These are phyloP conservation scores for Avena sativa DNA, from an alignment of 176 grass and related monocot genomes.

Conservation along the genomic window DNA sequence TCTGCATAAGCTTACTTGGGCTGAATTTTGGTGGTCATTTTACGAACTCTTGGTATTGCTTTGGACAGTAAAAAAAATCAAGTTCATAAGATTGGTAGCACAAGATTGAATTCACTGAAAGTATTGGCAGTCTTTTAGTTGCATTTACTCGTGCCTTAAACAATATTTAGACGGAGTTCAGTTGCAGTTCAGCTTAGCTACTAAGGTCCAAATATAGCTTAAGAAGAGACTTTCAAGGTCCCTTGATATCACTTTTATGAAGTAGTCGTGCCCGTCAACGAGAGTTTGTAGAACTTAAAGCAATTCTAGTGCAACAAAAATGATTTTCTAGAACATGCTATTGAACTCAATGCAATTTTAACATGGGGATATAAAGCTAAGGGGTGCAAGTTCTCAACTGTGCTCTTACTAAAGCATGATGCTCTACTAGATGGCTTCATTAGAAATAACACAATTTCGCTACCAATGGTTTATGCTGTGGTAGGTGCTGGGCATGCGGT, in stretches of 20 bases:
- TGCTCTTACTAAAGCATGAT: conserved; percentile 6
- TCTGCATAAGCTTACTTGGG: background rate
- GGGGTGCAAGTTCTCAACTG: background rate
- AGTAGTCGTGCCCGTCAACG: background rate
- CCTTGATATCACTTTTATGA: background rate
- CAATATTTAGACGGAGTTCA: background rate
- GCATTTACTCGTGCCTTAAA: background rate
- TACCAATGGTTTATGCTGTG: background rate
- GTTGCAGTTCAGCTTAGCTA: background rate
- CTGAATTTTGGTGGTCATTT: background rate
- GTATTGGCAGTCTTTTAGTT: background rate
- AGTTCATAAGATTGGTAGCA: background rate
- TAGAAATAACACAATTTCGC: background rate
- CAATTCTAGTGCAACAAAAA: too few relatives aligned
- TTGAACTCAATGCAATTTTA: background rate
- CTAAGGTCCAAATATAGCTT: background rate
- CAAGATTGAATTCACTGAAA: background rate
- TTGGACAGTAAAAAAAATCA: background rate
- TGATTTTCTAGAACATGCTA: too few relatives aligned
- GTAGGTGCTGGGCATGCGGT: background rate
- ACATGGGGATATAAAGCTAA: background rate
- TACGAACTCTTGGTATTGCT: background rate
- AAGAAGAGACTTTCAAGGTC: background rate
- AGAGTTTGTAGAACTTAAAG: background rate
- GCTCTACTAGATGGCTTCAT: background rate